Percentiles rank a stretch among this genome's conserved stretches.
Conservation (phyloP, 345 rosid genomes). For the Litchi chinensis region DNA sequence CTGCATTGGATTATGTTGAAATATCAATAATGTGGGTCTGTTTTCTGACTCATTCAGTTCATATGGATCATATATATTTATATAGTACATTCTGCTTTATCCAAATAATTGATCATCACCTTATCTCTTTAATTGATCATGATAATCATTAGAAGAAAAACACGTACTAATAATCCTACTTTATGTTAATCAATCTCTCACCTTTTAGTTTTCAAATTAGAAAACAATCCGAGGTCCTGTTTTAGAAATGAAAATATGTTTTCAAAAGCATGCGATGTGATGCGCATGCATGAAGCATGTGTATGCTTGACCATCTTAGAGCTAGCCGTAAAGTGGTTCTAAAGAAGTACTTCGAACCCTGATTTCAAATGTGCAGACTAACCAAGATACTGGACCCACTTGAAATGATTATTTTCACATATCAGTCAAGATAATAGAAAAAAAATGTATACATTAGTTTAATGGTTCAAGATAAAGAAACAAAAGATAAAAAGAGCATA, state of each 20-base stretch:
- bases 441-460: too few species aligned
- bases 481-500: too few species aligned
- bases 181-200: not conserved
- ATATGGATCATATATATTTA: not conserved
- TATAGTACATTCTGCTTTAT: not conserved
- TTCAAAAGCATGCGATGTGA: conserved; percentile 1
- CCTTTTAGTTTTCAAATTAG: conserved; percentile 9
- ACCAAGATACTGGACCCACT: not conserved
- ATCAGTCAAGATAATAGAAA: too few species aligned
- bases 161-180: not conserved
- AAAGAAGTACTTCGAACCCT: not conserved
- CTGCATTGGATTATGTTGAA: not conserved
- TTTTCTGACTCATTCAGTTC: not conserved
- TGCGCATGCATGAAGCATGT: too few species aligned
- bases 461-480: too few species aligned
- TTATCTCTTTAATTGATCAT: not conserved
- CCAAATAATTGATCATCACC: not conserved
- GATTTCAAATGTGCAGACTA: not conserved
- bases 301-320: conserved; percentile 7
- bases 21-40: not conserved
- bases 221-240: not conserved
- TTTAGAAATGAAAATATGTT: conserved; percentile 10
- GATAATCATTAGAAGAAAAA: conserved; percentile 1
- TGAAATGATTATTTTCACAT: not conserved
- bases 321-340: not conserved